These are phyloP conservation scores for Phytophthora parvispora DNA, from an alignment of 352 stramenopile species.

Conservation along the genomic window DNA sequence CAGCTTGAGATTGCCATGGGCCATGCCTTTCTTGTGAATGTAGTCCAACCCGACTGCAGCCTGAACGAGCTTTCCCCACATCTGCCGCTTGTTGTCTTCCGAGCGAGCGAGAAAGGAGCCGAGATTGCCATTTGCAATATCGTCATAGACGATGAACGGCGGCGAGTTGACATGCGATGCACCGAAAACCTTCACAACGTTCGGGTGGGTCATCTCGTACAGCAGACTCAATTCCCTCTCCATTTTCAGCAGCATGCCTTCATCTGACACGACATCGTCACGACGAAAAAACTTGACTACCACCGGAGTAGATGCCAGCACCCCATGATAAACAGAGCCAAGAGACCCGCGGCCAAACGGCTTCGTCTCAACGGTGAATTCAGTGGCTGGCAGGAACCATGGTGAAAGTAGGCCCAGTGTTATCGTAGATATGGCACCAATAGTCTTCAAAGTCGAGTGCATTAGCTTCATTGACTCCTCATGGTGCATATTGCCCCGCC, in stretches of 20 bases:
- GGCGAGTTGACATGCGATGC: conserved; percentile 40
- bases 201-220: conserved; percentile 32
- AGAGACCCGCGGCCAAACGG: conserved; percentile 12
- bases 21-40: conserved; percentile 21
- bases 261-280: conserved; percentile 6
- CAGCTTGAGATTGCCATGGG: conserved; percentile 27
- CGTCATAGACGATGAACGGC: conserved; percentile 38
- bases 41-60: conserved; percentile 49
- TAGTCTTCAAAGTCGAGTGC: background rate
- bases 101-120: conserved; percentile 13
- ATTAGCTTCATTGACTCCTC: background rate
- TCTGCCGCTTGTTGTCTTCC: background rate
- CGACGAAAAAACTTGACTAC: conserved; percentile 39
- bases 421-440: background rate
- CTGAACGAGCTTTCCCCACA: conserved; percentile 36
- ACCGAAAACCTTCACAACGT: conserved; percentile 40
- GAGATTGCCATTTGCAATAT: conserved; percentile 29
- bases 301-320: conserved; percentile 15
- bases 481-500: background rate
- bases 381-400: background rate
- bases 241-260: background rate
- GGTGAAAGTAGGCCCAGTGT: background rate
- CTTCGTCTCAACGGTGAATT: background rate
- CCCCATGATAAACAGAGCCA: conserved; percentile 24
- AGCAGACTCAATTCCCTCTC: conserved; percentile 34